phyloP scores from a whole-genome alignment of 768 basidiomycete genomes.

The Lepiota brunneoincarnata region DNA sequence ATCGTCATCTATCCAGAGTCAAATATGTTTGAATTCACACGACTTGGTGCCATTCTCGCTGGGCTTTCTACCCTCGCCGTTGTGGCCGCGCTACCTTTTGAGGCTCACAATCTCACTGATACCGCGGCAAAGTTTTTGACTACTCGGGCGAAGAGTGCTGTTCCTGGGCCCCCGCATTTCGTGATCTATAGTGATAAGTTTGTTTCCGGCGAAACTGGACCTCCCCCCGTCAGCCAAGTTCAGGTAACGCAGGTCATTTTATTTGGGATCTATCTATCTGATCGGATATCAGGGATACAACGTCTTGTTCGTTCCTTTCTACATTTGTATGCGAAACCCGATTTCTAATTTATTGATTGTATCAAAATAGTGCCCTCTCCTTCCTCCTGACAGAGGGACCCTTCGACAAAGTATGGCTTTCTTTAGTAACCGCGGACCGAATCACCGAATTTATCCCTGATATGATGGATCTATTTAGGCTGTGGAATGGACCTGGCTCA shows the following conservation, averaged over 20 bases:
- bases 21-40: constrained; percentile 7
- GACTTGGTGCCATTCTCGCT: constrained; percentile 1
- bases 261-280: background rate
- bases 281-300: constrained; percentile 45
- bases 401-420: constrained; percentile 44
- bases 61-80: constrained; percentile 2
- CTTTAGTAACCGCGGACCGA: background rate
- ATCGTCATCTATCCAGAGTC: background rate
- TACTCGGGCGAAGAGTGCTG: constrained; percentile 11
- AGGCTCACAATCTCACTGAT: constrained; percentile 10
- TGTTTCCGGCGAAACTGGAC: constrained; percentile 9
- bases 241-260: background rate
- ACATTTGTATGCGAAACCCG: background rate
- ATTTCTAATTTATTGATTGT: background rate
- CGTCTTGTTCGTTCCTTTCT: constrained; percentile 44
- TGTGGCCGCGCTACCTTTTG: constrained; percentile 4
- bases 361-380: constrained; percentile 38
- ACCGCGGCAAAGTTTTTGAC: constrained; percentile 13
- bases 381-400: constrained; percentile 56
- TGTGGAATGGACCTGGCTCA: constrained; percentile 49
- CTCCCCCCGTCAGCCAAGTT: constrained; percentile 4
- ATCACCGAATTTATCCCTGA: background rate
- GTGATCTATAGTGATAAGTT: constrained; percentile 21
- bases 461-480: constrained; percentile 29
- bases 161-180: constrained; percentile 33